Base-by-base conservation (phyloP, 2,329 filamentous ascomycete genomes). In the Herpotrichia juniperi region DNA sequence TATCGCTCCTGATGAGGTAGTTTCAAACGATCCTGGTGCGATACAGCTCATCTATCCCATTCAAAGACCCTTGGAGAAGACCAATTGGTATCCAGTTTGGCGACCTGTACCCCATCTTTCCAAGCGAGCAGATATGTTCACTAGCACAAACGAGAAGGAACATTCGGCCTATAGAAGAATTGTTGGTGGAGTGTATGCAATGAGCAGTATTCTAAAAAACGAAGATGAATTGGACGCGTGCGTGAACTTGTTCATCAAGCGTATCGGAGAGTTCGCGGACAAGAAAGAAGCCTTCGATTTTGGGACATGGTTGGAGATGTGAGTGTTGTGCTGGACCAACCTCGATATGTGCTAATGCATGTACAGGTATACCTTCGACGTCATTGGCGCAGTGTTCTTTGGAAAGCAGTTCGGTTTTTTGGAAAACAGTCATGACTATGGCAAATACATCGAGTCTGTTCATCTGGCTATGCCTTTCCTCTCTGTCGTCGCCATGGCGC, bases 401-500 rank as follows among this genome's bases (percentile, higher is more conserved):
- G 71, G 76, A 17, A 64, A 67, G 11, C 68, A 68, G 42, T 75
- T 78, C 47, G 76, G 77, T 3, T 79, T 78, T 55, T 64, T 79
- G 48, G 61, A 77, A 21, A 56, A 67, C 7, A 65, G 71, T 1
- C 50, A 56, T 2, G 78, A 80, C 51, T 59, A 75, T 48, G 68
- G 72, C 24, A 67, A 68, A 5, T 75, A 71, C 42, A 72, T 79
- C 16, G 53, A 67, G 11, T 66, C 75, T 1, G 59, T 76, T 0
- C 68, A 75, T 31, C 67, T 51, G 7, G 50, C 69, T 14, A 73
- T 67, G 56, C 76, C 58, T 30, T 63, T 60, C 43, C 54, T 66
- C 31, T 72, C 44, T 59, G 58, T 59, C 56, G 70, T 56, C 51
- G 63, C 60, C 10, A 61, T 63, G 28, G 59, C 61, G 46, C 66